Base-by-base conservation (phyloP, 371 early-diverging fungal genomes). In the Sporodiniella umbellata region DNA sequence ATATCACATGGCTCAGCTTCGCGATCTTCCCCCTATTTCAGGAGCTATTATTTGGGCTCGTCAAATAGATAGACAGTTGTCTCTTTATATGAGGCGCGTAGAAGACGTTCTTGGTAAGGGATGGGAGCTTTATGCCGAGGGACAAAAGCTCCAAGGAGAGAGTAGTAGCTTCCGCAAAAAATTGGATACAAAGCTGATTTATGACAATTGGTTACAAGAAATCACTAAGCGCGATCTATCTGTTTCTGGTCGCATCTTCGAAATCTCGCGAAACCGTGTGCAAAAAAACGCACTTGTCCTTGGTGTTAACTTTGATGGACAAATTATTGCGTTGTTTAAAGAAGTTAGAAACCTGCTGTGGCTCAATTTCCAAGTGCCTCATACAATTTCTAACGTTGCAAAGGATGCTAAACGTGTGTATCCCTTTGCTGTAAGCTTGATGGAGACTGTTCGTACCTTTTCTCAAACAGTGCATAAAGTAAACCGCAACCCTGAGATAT, bases 31-130 rank as follows among this genome's bases (percentile, higher is more conserved):
- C 8, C 91, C 94, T 1, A 85, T 96, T 44, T 86, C 95, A 15
- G 98, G 97, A 30, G 88, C 91, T 6, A 96, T 99, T 50, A 89
- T 94, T 24, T 99, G 99, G 99, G 93, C 93, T n/a, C 86, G 89
- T 43, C 95, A 96, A 70, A 95, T 99, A 60, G 99, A 99, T 60
- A 89, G 92, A 33, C 98, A 98, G 73, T 81, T 99, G 10, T 87
- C 88, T 24, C 67, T 88, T 30, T 95, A 95, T 74, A 96, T 99
- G 97, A 89, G 87, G 42, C 90, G 96, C 40, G 96, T 99, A 8
- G 98, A 98, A 66, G 94, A 93, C 70, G 96, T 99, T 21, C 81
- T 99, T 18, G 99, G 99, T 42, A 87, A 90, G 56, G 98, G 97
- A 18, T 99, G 97, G 98, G 94, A 94, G 70, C 78, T 89, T 28